These are phyloP conservation scores for Amanita fuliginea DNA, from an alignment of 768 basidiomycete genomes.

Conservation along the genomic window DNA sequence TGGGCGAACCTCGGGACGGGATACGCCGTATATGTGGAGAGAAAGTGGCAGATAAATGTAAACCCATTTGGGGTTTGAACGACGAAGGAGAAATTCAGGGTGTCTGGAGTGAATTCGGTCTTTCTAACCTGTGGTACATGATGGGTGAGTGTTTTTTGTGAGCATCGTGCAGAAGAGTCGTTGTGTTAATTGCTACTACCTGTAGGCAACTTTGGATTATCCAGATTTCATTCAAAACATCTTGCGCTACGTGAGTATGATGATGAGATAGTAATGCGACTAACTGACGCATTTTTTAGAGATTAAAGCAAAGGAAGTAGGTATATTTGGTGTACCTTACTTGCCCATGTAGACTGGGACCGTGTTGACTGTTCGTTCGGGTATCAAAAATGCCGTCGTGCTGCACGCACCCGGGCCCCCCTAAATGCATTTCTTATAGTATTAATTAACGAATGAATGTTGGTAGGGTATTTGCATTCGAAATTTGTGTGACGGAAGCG, in stretches of 20 bases:
- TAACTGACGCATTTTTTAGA: slow-evolving; percentile 1
- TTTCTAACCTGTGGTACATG: slow-evolving; percentile 46
- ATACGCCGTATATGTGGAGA: slow-evolving; percentile 35
- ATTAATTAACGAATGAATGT: too few relatives aligned
- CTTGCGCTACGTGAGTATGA: slow-evolving; percentile 47
- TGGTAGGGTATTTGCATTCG: too few relatives aligned
- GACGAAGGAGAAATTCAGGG: slow-evolving; percentile 52
- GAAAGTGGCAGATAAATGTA: slow-evolving; percentile 31
- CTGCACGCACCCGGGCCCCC: too few relatives aligned
- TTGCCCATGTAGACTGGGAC: neutral
- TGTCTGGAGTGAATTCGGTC: slow-evolving; percentile 37
- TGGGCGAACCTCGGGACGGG: slow-evolving; percentile 30
- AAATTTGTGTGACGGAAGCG: too few relatives aligned
- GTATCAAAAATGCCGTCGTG: too few relatives aligned
- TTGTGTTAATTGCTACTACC: neutral
- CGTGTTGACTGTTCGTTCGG: neutral
- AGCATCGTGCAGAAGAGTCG: neutral
- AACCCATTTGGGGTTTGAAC: slow-evolving; percentile 55
- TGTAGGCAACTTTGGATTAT: slow-evolving; percentile 35
- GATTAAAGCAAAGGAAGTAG: slow-evolving; percentile 15
- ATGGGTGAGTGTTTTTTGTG: slow-evolving; percentile 28
- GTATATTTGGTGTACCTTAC: slow-evolving; percentile 10
- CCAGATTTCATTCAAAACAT: slow-evolving; percentile 50
- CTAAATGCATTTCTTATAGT: too few relatives aligned
- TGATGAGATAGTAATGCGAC: too few relatives aligned